Percentiles rank a stretch among this genome's conserved stretches.
Conservation (phyloP, 352 stramenopile genomes). For the Halophytophthora polymorphica region DNA sequence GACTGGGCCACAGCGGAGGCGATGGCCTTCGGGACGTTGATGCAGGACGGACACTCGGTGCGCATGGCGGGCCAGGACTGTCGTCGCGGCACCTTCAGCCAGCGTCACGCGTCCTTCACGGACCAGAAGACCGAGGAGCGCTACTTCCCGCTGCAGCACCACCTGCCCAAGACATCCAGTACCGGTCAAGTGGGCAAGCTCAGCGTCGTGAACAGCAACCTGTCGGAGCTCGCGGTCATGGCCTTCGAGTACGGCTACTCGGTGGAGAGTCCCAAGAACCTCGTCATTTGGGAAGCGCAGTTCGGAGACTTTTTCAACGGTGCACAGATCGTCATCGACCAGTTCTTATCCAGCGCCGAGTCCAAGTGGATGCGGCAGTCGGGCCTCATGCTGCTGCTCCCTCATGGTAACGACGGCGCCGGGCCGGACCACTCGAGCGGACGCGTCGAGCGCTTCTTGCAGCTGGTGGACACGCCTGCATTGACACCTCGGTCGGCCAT, state of each 20-base stretch:
- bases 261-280: constrained; percentile 71
- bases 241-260: constrained; percentile 90
- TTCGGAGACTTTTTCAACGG: constrained; percentile 91
- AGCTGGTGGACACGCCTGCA: constrained; percentile 75
- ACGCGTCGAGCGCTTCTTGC: constrained; percentile 84
- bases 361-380: constrained; percentile 90
- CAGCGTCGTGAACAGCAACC: constrained; percentile 74
- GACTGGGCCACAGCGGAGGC: constrained; percentile 88
- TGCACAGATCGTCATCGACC: constrained; percentile 88
- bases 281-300: constrained; percentile 90
- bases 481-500: constrained; percentile 31
- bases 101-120: constrained; percentile 85
- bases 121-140: constrained; percentile 74
- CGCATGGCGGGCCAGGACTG: constrained; percentile 86
- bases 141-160: constrained; percentile 71
- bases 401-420: constrained; percentile 86
- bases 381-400: constrained; percentile 77
- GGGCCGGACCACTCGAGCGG: constrained; percentile 86
- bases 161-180: constrained; percentile 36
- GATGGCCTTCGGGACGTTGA: constrained; percentile 85
- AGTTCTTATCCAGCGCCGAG: constrained; percentile 84
- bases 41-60: constrained; percentile 81
- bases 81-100: constrained; percentile 86
- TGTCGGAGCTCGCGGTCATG: constrained; percentile 88
- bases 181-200: constrained; percentile 33